Percentiles rank a stretch among this genome's conserved stretches.
Conservation (phyloP, 805 yeast species). For the Wickerhamomyces subpelliculosus region DNA sequence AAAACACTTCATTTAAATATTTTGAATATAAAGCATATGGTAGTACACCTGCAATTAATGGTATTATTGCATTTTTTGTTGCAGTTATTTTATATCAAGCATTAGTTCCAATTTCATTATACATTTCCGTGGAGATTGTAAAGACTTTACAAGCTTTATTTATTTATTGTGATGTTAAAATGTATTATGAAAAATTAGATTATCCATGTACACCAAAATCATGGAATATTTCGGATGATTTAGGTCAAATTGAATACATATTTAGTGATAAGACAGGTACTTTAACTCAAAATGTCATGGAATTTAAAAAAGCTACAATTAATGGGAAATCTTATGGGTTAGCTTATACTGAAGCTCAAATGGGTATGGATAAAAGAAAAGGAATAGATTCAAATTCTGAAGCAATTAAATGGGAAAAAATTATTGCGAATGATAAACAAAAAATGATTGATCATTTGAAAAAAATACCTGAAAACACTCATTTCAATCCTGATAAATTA, state of each 20-base stretch:
- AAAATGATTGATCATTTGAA: slow-evolving; percentile 42
- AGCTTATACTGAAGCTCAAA: slow-evolving; percentile 79
- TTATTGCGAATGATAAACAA: slow-evolving; percentile 44
- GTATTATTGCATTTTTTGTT: slow-evolving; percentile 66
- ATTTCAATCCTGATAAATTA: slow-evolving; percentile 46
- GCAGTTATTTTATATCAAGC: slow-evolving; percentile 72
- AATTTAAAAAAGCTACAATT: slow-evolving; percentile 73
- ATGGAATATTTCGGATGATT: slow-evolving; percentile 81
- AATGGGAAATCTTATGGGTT: slow-evolving; percentile 67
- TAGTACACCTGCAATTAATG: slow-evolving; percentile 57
- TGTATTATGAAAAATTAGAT: slow-evolving; percentile 64
- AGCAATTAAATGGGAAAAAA: slow-evolving; percentile 41
- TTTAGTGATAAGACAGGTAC: slow-evolving; percentile 86
- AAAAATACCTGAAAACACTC: slow-evolving; percentile 28
- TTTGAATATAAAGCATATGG: slow-evolving; percentile 67
- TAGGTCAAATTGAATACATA: slow-evolving; percentile 80
- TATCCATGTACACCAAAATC: slow-evolving; percentile 81
- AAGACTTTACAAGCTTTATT: slow-evolving; percentile 78
- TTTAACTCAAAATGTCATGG: slow-evolving; percentile 79
- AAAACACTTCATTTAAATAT: slow-evolving; percentile 43
- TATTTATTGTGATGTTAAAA: slow-evolving; percentile 65
- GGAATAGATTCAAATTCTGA: slow-evolving; percentile 71
- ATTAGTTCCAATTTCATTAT: slow-evolving; percentile 75
- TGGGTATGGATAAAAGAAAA: slow-evolving; percentile 70
- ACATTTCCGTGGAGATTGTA: slow-evolving; percentile 75